Evolutionary conservation across 2,329 filamentous ascomycete genomes (phyloP), one percentile per base, ranked within the genome.

Genomic region (Fusarium avenaceum): DNA sequence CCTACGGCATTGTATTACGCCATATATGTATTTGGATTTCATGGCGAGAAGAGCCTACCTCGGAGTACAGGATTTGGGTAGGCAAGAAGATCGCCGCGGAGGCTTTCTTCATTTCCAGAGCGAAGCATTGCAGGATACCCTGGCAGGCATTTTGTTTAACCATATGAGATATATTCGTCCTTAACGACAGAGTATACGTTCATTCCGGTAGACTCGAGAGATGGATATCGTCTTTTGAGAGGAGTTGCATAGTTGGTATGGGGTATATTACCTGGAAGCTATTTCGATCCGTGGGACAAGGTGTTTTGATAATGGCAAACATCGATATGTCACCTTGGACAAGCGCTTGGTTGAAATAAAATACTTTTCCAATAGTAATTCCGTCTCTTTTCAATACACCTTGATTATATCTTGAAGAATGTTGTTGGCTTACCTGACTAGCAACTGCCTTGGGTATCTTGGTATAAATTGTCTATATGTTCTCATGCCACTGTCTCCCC

Each of bases 91-190:
- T 30, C 44, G 56, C 24, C 50, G 53, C 20, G 56, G 61, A 57
- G 65, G 65, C 56, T 67, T 55, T 69, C 44, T 62, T 57, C 32
- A 66, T 69, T 50, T 55, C 35, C 35, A 67, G 51, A 49, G 65
- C 39, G 46, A 69, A 65, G 61, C 65, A 69, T 69, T 57, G 40
- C 60, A 67, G 55, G 40, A 69, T 60, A 45, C 65, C 65, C 66
- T 63, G 65, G 56, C 32, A 62, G 65, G 56, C 57, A 69, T 57
- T 62, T 69, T 69, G 52, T 69, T 69, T 66, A 57, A 42, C 19
- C 38, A 32, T 33, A 46, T 69, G 55, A 50, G 52, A 44, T 22
- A 35, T 43, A 45, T 57, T 24, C 46, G 44, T 45, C 44, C 52
- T 63, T 22, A 52, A 24, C 46, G 30, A 53, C 24, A 49, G 40